phyloP scores from a whole-genome alignment of 345 rosid genomes.

The Nephelium lappaceum region DNA sequence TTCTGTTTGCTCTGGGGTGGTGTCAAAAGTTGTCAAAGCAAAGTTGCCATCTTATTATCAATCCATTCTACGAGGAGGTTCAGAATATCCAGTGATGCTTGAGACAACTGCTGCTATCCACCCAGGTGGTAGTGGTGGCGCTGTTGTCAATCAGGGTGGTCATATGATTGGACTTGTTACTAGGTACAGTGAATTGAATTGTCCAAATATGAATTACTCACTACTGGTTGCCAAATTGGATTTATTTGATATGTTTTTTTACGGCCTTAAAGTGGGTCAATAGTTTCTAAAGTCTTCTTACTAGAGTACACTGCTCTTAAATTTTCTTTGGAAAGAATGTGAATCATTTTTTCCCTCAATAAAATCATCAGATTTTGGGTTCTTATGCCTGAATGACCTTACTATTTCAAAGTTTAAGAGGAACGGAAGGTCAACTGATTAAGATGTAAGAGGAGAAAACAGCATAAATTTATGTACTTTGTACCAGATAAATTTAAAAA shows the following conservation, averaged over 20 bases:
- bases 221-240: background rate
- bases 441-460: background rate
- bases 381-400: background rate
- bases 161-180: constrained; percentile 92
- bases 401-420: background rate
- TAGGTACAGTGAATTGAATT: constrained; percentile 48
- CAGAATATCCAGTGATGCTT: constrained; percentile 75
- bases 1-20: constrained; percentile 82
- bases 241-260: background rate
- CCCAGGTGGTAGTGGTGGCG: constrained; percentile 97
- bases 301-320: background rate
- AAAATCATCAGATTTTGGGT: background rate
- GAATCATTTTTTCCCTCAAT: background rate
- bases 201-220: background rate
- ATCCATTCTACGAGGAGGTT: constrained; percentile 32
- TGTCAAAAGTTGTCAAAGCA: constrained; percentile 76
- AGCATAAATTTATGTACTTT: background rate
- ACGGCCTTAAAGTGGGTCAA: background rate
- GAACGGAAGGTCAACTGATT: background rate
- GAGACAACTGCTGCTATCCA: constrained; percentile 98
- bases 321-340: background rate
- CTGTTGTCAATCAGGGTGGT: constrained; percentile 76
- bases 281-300: background rate
- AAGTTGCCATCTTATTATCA: constrained; percentile 36
- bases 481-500: background rate